A percentile compares a stretch with the other conserved stretches of the same genome.
These are phyloP conservation scores for Sonneratia caseolaris DNA, from an alignment of 345 rosid species.

Conservation along the genomic window DNA sequence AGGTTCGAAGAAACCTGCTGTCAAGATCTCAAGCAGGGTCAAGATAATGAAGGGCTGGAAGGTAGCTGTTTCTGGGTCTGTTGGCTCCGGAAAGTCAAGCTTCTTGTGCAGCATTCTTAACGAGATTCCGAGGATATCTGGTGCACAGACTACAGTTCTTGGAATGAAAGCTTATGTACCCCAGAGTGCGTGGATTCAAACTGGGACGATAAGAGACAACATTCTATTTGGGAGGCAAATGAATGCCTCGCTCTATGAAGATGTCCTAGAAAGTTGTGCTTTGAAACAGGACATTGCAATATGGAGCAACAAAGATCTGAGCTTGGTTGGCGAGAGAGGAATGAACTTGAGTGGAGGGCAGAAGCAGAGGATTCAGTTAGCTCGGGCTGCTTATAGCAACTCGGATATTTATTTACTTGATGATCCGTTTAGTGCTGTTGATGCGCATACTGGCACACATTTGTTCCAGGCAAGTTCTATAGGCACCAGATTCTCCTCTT, in stretches of 20 bases:
- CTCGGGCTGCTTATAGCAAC: slow-evolving; percentile 57
- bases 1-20: slow-evolving; percentile 16
- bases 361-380: slow-evolving; percentile 70
- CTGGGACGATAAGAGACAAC: slow-evolving; percentile 56
- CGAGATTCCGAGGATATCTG: slow-evolving; percentile 51
- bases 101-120: slow-evolving; percentile 57
- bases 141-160: slow-evolving; percentile 33
- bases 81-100: slow-evolving; percentile 72
- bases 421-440: slow-evolving; percentile 82
- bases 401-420: slow-evolving; percentile 66
- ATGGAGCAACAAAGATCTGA: slow-evolving; percentile 47
- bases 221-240: slow-evolving; percentile 45
- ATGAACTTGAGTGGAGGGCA: slow-evolving; percentile 82
- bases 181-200: slow-evolving; percentile 80
- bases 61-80: slow-evolving; percentile 63
- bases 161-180: slow-evolving; percentile 63
- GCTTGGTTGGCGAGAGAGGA: slow-evolving; percentile 69
- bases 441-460: slow-evolving; percentile 62
- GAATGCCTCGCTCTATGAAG: slow-evolving; percentile 34
- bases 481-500: neutral
- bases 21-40: slow-evolving; percentile 24
- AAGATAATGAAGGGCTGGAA: slow-evolving; percentile 14
- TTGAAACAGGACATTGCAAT: slow-evolving; percentile 46
- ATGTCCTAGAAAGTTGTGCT: slow-evolving; percentile 50
- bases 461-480: slow-evolving; percentile 37